Evolutionary conservation across 2,329 filamentous ascomycete species (phyloP).

Genomic region (Ceratocystis variospora): DNA sequence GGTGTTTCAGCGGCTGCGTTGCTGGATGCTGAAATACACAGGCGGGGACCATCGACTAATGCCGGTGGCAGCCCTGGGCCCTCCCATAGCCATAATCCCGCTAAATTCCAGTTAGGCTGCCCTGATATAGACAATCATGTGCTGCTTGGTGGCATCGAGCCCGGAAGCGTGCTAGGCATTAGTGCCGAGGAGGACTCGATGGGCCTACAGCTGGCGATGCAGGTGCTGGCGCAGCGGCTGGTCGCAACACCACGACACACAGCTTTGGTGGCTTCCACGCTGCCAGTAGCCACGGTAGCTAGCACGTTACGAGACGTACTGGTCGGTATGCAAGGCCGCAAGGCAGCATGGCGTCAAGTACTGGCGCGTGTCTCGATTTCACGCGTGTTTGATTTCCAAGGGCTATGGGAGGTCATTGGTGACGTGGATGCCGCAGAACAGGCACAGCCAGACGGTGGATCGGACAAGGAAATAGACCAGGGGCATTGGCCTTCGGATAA

Average conservation of each 20-base stretch:
- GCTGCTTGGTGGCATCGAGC: conserved; percentile 34
- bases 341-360: conserved; percentile 24
- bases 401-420: conserved; percentile 41
- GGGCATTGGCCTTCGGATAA: background rate
- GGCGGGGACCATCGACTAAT: conserved; percentile 23
- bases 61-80: conserved; percentile 25
- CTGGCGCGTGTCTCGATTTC: conserved; percentile 41
- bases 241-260: conserved; percentile 17
- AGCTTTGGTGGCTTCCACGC: conserved; percentile 37
- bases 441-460: background rate
- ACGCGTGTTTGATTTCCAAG: conserved; percentile 45
- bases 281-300: conserved; percentile 31
- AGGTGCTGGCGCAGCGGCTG: background rate
- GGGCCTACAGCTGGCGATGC: conserved; percentile 27
- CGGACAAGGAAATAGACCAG: background rate
- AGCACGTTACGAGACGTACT: conserved; percentile 28
- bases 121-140: conserved; percentile 35
- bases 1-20: conserved; percentile 35
- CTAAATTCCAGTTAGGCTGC: conserved; percentile 28
- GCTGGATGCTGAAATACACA: conserved; percentile 31
- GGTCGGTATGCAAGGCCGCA: conserved; percentile 19
- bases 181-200: conserved; percentile 40
- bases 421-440: conserved; percentile 26
- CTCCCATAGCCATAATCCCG: conserved; percentile 21
- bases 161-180: conserved; percentile 40